Evolutionary conservation across 108 stramenopile genomes (phyloP).

Genomic region (Pseudonitzschia multiseries): DNA sequence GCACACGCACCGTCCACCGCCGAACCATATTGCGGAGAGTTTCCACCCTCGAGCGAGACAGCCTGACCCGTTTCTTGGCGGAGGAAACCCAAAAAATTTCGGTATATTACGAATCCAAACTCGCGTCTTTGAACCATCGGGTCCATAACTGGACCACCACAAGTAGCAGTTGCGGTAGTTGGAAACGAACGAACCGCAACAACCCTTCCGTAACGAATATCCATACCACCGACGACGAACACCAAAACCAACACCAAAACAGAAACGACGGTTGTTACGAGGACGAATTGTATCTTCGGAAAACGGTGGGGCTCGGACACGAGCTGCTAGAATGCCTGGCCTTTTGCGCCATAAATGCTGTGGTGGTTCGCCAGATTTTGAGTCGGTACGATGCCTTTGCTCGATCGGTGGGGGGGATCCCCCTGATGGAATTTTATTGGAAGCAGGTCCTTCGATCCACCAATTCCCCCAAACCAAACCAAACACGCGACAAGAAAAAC

Average conservation of each 20-base stretch:
- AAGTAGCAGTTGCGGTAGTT: neutral
- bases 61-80: constrained; percentile 36
- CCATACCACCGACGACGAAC: neutral
- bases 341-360: constrained; percentile 62
- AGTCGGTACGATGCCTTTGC: constrained; percentile 72
- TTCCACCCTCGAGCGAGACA: constrained; percentile 41
- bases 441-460: constrained; percentile 38
- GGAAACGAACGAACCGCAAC: neutral
- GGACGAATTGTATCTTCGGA: neutral
- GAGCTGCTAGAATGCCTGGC: constrained; percentile 70
- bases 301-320: constrained; percentile 17
- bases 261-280: neutral
- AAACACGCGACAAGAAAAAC: constrained; percentile 3
- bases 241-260: neutral
- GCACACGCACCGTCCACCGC: constrained; percentile 7
- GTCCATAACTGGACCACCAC: neutral
- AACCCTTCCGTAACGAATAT: neutral
- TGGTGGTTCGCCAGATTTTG: constrained; percentile 60
- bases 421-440: constrained; percentile 68
- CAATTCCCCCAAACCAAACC: constrained; percentile 24
- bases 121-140: neutral
- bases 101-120: constrained; percentile 39
- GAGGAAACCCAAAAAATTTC: constrained; percentile 36
- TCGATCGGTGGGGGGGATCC: constrained; percentile 53
- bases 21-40: constrained; percentile 33